Evolutionary conservation across 2,329 filamentous ascomycete genomes (phyloP), one percentile per base, ranked within the genome.

Genomic region (Alternaria panax): DNA sequence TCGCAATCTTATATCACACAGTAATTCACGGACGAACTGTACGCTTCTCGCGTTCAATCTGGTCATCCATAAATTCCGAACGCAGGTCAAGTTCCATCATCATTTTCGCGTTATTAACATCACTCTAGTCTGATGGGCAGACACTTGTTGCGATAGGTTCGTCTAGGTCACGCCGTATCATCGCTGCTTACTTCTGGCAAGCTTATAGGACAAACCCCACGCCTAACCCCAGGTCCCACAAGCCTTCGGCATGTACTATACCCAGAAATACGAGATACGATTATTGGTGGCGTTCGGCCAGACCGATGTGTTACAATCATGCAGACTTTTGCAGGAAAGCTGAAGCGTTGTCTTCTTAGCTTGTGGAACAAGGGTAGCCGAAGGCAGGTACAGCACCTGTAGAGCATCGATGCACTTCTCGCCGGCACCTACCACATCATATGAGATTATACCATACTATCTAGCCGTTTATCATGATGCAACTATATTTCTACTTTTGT

Each of bases 211-310:
- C 1, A 4, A 12, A 36, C 38, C 40, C 54, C 28, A 41, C 27
- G 38, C 36, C n/a, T 12, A 14, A n/a, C 30, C 41, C 8, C 22
- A 36, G 28, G 20, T 27, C 12, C 20, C 32, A 38, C 28, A 47
- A 28, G 32, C 28, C 38, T 28, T 32, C 48, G 20, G 25, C 20
- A 24, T 27, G 12, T 6, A 40, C 24, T 24, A 32, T 42, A 53
- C 25, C 34, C 54, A 40, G 25, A 27, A 14, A 53, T 34, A 41
- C 24, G 25, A 40, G 32, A 14, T 45, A 40, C 1, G 1, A 16
- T 53, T 50, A 53, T 60, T 57, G 58, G 58, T 60, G 54, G 58
- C 58, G 54, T 42, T 12, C 34, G 46, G 40, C 22, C 36, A 50
- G 30, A 46, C 59, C 40, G 32, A n/a, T 51, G 16, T 51, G 32